Percentiles rank a stretch among this genome's conserved stretches.
Conservation (phyloP, 352 stramenopile species). For the Thraustotheca clavata region DNA sequence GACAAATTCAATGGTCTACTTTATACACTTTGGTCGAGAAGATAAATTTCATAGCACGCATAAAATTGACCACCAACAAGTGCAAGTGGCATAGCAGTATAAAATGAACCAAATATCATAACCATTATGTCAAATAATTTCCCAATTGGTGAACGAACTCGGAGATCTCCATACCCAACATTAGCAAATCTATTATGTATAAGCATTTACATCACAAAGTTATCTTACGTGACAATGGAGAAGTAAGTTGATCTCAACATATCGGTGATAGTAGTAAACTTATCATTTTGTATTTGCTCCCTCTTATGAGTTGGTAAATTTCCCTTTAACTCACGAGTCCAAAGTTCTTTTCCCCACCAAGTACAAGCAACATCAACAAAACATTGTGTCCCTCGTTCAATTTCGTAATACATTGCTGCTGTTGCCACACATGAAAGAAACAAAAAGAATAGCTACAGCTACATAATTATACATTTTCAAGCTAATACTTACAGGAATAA, state of each 20-base stretch:
- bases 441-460: conserved; percentile 62
- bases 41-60: conserved; percentile 32
- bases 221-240: conserved; percentile 46
- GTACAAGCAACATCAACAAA: conserved; percentile 44
- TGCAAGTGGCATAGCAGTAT: conserved; percentile 67
- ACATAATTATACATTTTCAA: background rate
- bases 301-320: conserved; percentile 46
- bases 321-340: conserved; percentile 33
- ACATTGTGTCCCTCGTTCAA: conserved; percentile 61
- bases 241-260: conserved; percentile 67
- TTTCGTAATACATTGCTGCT: conserved; percentile 58
- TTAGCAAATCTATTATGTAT: conserved; percentile 40
- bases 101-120: conserved; percentile 51
- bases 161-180: conserved; percentile 66
- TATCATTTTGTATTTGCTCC: conserved; percentile 48
- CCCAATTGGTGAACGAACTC: conserved; percentile 47
- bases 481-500: conserved; percentile 40
- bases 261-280: conserved; percentile 38
- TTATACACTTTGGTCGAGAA: background rate
- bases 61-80: conserved; percentile 69
- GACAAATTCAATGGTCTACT: background rate
- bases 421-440: conserved; percentile 54
- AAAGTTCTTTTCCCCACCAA: conserved; percentile 49
- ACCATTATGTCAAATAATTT: conserved; percentile 58
- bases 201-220: background rate